Evolutionary conservation across 2,329 filamentous ascomycete genomes (phyloP).

Genomic region (Chaetomium strumarium): DNA sequence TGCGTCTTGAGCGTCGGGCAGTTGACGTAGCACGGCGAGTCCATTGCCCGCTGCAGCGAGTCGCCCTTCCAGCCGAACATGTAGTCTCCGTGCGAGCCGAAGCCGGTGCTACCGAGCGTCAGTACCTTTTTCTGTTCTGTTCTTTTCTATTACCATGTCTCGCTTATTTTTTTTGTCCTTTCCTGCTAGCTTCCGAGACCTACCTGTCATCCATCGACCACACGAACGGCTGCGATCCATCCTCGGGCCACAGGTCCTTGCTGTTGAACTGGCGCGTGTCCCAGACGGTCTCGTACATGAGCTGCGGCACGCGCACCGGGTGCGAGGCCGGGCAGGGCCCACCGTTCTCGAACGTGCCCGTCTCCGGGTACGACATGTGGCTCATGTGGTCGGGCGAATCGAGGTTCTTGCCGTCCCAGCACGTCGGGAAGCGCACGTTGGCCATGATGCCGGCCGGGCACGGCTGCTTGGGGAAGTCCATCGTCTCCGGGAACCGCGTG

Average conservation of each 20-base stretch:
- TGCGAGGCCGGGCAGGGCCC: constrained; percentile 29
- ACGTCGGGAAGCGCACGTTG: constrained; percentile 43
- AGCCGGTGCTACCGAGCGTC: constrained; percentile 17
- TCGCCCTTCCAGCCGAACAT: constrained; percentile 23
- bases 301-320: constrained; percentile 33
- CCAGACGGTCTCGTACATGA: constrained; percentile 32
- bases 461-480: constrained; percentile 32
- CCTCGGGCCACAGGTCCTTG: constrained; percentile 19
- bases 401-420: constrained; percentile 45
- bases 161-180: no score
- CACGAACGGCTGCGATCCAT: constrained; percentile 22
- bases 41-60: constrained; percentile 23
- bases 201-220: constrained; percentile 21
- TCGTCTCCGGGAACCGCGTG: constrained; percentile 32
- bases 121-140: neutral
- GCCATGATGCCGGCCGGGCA: constrained; percentile 35
- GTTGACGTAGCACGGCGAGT: constrained; percentile 24
- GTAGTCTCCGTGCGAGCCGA: constrained; percentile 21
- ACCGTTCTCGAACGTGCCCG: constrained; percentile 23
- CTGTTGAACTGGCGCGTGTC: constrained; percentile 22
- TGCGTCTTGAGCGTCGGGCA: constrained; percentile 25
- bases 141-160: no score
- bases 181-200: neutral
- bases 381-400: constrained; percentile 32
- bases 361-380: constrained; percentile 22